Evolutionary conservation across 2,329 filamentous ascomycete species (phyloP).

Genomic region (Didymella pomorum): DNA sequence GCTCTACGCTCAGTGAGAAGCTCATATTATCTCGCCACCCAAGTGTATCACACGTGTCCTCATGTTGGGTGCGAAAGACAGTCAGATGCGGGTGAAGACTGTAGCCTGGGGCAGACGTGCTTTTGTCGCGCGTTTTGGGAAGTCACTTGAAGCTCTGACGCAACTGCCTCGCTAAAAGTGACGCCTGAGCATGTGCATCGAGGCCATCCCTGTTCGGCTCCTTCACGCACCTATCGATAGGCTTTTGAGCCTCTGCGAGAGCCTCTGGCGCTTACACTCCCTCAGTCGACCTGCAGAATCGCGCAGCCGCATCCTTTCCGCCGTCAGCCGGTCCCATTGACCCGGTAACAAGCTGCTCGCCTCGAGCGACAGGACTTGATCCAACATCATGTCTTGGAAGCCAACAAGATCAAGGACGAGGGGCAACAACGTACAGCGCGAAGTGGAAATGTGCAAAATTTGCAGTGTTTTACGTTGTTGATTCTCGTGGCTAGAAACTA

Average conservation of each 20-base stretch:
- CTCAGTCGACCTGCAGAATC: background rate
- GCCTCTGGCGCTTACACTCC: background rate
- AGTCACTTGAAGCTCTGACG: constrained; percentile 39
- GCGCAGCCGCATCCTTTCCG: constrained; percentile 2
- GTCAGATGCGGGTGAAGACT: constrained; percentile 19
- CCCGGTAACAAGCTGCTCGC: background rate
- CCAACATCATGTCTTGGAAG: background rate
- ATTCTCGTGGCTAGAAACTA: too few relatives aligned
- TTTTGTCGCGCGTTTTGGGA: constrained; percentile 23
- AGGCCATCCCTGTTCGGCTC: constrained; percentile 6
- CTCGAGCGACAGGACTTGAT: background rate
- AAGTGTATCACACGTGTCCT: constrained; percentile 12
- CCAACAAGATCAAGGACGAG: too few relatives aligned
- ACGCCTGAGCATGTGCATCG: constrained; percentile 28
- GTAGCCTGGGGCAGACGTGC: constrained; percentile 30
- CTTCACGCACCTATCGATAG: constrained; percentile 8
- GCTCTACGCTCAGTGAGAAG: background rate
- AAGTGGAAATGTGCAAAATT: too few relatives aligned
- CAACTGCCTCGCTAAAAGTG: constrained; percentile 34
- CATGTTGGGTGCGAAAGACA: constrained; percentile 18
- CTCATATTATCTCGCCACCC: constrained; percentile 28
- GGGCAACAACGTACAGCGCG: too few relatives aligned
- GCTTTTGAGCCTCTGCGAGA: constrained; percentile 2
- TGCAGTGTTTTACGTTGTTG: too few relatives aligned
- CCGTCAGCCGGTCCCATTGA: background rate